Percentiles rank a stretch among this genome's conserved stretches.
Evolutionary conservation across 768 basidiomycete genomes (phyloP).

Genomic region (Rossbeevera mucosa): DNA sequence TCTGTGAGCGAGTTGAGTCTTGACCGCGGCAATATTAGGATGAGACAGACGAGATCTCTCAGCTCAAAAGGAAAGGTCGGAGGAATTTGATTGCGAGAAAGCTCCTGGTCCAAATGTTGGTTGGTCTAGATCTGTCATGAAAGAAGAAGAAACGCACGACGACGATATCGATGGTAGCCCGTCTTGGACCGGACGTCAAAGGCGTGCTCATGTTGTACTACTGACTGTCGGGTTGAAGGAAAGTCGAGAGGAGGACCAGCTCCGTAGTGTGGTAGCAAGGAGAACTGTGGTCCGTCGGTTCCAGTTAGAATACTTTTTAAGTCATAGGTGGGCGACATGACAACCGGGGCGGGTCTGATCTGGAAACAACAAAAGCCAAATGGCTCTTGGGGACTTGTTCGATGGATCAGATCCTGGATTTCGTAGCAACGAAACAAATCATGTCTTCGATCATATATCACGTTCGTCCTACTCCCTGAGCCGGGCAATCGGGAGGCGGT

Average conservation of each 20-base stretch:
- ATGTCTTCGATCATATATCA: background rate
- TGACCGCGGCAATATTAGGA: background rate
- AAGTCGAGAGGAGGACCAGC: slow-evolving; percentile 17
- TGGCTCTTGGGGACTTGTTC: background rate
- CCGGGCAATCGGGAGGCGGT: slow-evolving; percentile 57
- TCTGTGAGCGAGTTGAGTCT: slow-evolving; percentile 22
- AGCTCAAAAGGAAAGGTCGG: slow-evolving; percentile 37
- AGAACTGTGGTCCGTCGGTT: background rate
- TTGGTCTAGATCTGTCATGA: background rate
- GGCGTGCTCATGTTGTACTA: slow-evolving; percentile 13
- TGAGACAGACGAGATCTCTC: slow-evolving; percentile 32
- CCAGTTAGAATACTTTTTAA: background rate
- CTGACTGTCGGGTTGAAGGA: background rate
- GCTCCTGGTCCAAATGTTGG: slow-evolving; percentile 22
- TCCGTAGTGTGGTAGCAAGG: slow-evolving; percentile 2
- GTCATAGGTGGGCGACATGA: slow-evolving; percentile 13
- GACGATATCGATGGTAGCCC: slow-evolving; percentile 18
- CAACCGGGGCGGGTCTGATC: slow-evolving; percentile 8
- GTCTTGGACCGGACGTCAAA: slow-evolving; percentile 10
- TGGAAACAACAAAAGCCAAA: slow-evolving; percentile 5
- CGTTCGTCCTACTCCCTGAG: slow-evolving; percentile 18
- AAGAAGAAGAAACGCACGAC: slow-evolving; percentile 18
- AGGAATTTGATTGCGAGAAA: slow-evolving; percentile 29
- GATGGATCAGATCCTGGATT: background rate
- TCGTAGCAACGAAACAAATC: background rate